These are phyloP conservation scores for Trametes cingulata DNA, from an alignment of 768 basidiomycete species.

Conservation along the genomic window DNA sequence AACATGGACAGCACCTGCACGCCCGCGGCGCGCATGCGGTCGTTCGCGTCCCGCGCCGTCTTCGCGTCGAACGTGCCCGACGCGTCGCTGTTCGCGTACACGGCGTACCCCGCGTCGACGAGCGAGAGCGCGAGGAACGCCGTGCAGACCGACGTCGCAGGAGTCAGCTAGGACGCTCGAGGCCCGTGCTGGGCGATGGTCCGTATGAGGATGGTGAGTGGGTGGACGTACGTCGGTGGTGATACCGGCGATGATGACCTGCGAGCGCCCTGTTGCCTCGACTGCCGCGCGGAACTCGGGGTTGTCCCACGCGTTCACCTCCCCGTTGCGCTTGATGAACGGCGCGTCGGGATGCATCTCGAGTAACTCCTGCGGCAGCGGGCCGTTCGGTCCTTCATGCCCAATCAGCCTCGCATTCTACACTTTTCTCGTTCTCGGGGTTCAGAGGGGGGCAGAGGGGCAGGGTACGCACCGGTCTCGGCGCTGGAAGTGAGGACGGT, in stretches of 20 bases:
- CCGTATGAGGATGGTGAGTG: background rate
- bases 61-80: constrained; percentile 43
- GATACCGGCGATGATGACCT: constrained; percentile 52
- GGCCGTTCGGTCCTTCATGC: constrained; percentile 47
- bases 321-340: constrained; percentile 47
- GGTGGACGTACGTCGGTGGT: constrained; percentile 48
- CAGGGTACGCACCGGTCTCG: constrained; percentile 37
- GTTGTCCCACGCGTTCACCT: constrained; percentile 57
- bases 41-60: constrained; percentile 47
- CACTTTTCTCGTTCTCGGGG: background rate
- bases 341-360: constrained; percentile 48
- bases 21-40: constrained; percentile 49
- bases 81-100: constrained; percentile 49
- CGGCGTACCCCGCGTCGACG: constrained; percentile 45
- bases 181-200: no score
- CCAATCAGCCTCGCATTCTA: no score
- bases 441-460: background rate
- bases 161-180: background rate
- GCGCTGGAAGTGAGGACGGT: constrained; percentile 48
- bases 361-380: constrained; percentile 45
- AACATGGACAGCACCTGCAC: constrained; percentile 49
- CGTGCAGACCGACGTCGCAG: constrained; percentile 41
- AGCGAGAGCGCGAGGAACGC: constrained; percentile 50
- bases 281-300: constrained; percentile 48
- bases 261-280: constrained; percentile 49